Conservation (phyloP, 257 asterid genomes). For the Linderniella brevidens region DNA sequence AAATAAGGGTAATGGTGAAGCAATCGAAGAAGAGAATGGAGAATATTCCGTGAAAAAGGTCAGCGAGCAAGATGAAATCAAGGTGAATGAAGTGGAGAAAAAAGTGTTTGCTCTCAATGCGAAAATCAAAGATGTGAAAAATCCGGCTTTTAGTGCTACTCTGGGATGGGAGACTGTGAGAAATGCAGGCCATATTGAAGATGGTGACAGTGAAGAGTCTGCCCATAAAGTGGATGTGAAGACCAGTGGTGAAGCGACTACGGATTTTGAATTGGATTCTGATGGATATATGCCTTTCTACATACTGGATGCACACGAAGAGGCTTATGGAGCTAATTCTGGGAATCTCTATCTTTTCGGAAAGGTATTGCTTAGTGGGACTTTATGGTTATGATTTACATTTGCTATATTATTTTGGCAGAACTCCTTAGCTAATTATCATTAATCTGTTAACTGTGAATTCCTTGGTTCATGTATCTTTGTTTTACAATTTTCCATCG, state of each 20-base stretch:
- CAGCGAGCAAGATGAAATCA: slow-evolving; percentile 14
- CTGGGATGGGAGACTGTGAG: slow-evolving; percentile 64
- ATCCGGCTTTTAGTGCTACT: slow-evolving; percentile 59
- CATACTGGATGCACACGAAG: slow-evolving; percentile 87
- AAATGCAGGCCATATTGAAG: slow-evolving; percentile 27
- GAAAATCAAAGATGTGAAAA: slow-evolving; percentile 41
- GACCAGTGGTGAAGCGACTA: slow-evolving; percentile 32
- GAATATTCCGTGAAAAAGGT: slow-evolving; percentile 15
- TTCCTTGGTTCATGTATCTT: too few relatives aligned
- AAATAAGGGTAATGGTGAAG: slow-evolving; percentile 12
- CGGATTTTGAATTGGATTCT: slow-evolving; percentile 50
- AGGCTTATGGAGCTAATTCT: slow-evolving; percentile 53
- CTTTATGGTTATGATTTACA: neutral
- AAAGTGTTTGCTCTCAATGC: slow-evolving; percentile 58
- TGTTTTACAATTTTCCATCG: too few relatives aligned
- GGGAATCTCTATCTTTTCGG: slow-evolving; percentile 85
- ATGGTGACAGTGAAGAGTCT: slow-evolving; percentile 16
- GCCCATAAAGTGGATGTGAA: slow-evolving; percentile 16
- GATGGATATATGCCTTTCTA: slow-evolving; percentile 78
- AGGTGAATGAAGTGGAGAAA: slow-evolving; percentile 20
- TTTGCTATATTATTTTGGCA: neutral
- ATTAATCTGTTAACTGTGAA: too few relatives aligned
- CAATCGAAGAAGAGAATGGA: slow-evolving; percentile 10
- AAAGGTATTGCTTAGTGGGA: slow-evolving; percentile 31
- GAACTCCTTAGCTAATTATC: too few relatives aligned